phyloP scores from a whole-genome alignment of 2,329 filamentous ascomycete genomes.

The Rhytidhysteron rufulum region DNA sequence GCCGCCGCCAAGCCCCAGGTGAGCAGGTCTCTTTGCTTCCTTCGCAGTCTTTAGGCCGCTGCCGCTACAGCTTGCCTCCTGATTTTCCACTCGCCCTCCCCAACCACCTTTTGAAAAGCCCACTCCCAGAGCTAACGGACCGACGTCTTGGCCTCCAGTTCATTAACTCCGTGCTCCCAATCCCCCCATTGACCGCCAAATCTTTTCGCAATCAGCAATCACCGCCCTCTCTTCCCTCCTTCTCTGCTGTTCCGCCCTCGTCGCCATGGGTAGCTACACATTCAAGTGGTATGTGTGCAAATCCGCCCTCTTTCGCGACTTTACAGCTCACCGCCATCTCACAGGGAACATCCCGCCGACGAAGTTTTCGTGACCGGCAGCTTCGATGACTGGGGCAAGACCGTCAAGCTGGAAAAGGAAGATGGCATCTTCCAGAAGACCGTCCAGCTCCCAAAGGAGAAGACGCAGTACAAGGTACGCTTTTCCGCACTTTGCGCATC shows the following conservation, averaged over 20 bases:
- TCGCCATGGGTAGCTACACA: constrained; percentile 63
- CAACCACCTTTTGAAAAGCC: constrained; percentile 8
- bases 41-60: too few species aligned
- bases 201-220: too few species aligned
- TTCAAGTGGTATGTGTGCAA: constrained; percentile 62
- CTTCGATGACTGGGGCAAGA: constrained; percentile 92
- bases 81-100: constrained; percentile 4
- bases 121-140: not conserved
- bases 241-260: too few species aligned
- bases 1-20: too few species aligned
- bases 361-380: constrained; percentile 94
- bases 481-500: constrained; percentile 3
- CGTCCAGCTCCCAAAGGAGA: constrained; percentile 66
- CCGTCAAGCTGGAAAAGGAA: constrained; percentile 73
- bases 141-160: constrained; percentile 31
- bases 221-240: too few species aligned
- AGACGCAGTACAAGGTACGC: constrained; percentile 91
- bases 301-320: constrained; percentile 9
- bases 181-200: too few species aligned
- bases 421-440: constrained; percentile 72
- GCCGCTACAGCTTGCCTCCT: not conserved
- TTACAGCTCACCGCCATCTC: constrained; percentile 13
- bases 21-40: too few species aligned
- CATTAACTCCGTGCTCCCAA: not conserved
- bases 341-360: constrained; percentile 70